Conservation (phyloP, 305 asterid genomes). For the Rubia balearica region DNA sequence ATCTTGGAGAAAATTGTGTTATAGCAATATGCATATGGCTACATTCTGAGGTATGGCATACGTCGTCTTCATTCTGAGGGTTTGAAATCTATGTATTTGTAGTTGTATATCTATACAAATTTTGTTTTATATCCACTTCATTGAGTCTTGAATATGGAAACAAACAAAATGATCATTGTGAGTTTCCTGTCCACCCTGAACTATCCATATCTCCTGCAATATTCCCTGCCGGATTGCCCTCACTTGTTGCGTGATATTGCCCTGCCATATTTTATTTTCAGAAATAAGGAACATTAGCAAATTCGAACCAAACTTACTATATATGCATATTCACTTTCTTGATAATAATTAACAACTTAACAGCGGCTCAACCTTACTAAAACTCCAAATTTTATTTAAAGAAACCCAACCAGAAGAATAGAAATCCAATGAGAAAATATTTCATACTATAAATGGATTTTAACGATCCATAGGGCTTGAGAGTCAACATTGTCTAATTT, state of each 20-base stretch:
- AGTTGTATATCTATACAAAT: not conserved
- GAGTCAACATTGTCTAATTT: no score
- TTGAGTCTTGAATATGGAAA: not conserved
- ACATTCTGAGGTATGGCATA: not conserved
- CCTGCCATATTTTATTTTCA: not conserved
- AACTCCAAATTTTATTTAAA: no score
- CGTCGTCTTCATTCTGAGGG: not conserved
- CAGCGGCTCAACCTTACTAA: no score
- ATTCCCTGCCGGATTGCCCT: not conserved
- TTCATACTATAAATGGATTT: no score
- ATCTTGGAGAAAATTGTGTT: no score
- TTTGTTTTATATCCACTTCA: not conserved
- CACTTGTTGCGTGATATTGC: not conserved
- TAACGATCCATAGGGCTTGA: no score
- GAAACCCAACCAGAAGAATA: no score
- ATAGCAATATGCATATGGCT: not conserved
- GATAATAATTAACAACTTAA: no score
- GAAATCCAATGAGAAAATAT: no score
- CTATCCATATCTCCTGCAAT: not conserved
- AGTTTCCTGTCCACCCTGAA: not conserved
- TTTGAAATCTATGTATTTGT: not conserved
- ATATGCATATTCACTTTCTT: not conserved
- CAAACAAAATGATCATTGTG: not conserved
- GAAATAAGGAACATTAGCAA: not conserved
- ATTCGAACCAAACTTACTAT: not conserved